Conservation (phyloP, 2,329 filamentous ascomycete species). For the Pestalotiopsis sp. region DNA sequence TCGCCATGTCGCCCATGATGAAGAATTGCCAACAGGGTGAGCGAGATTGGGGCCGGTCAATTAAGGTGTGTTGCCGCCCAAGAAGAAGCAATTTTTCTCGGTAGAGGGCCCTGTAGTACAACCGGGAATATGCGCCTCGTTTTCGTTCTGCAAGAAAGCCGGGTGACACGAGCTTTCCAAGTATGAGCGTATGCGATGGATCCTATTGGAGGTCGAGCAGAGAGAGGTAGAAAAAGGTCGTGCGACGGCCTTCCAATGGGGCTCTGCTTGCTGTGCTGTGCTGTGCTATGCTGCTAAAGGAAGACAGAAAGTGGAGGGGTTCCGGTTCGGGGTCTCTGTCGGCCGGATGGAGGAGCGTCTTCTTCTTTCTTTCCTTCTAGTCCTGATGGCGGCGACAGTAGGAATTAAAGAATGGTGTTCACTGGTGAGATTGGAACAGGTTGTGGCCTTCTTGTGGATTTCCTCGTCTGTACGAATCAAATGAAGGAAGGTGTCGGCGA, state of each 20-base stretch:
- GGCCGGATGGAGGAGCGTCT: neutral
- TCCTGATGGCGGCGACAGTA: neutral
- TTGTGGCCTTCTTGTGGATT: neutral
- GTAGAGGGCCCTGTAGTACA: neutral
- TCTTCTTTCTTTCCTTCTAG: neutral
- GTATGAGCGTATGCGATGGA: neutral
- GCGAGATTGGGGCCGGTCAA: neutral
- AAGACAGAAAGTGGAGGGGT: neutral
- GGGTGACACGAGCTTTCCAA: neutral
- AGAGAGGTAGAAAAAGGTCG: neutral
- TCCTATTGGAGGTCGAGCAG: neutral
- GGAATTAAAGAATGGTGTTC: too few relatives aligned
- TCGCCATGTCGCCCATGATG: constrained; percentile 35
- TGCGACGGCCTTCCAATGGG: neutral
- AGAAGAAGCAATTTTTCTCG: constrained; percentile 1
- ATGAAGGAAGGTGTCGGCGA: neutral
- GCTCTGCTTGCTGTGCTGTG: neutral
- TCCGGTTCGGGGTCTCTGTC: neutral
- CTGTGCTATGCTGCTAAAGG: neutral
- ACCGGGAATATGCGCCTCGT: neutral
- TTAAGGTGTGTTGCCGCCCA: neutral
- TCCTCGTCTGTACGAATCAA: neutral
- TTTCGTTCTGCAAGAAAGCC: neutral
- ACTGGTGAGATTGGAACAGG: too few relatives aligned
- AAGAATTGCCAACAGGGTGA: constrained; percentile 9